Evolutionary conservation across 2,329 filamentous ascomycete genomes (phyloP).

Genomic region (Sporothrix dimorphospora): DNA sequence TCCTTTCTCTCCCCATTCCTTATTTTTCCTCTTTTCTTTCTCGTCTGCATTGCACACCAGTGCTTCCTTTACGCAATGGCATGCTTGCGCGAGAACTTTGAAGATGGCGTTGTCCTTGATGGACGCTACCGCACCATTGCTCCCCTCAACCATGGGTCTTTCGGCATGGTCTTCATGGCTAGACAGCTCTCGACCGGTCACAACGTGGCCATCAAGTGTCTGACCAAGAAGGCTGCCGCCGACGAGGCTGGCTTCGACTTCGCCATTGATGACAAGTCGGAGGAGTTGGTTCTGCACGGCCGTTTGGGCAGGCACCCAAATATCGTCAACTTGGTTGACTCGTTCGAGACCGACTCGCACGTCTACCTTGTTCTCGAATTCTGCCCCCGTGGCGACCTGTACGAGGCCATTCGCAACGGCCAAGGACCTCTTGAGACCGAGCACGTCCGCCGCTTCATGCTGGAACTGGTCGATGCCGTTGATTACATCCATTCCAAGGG

Average conservation of each 20-base stretch:
- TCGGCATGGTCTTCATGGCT: constrained; percentile 97
- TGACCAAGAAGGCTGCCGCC: constrained; percentile 77
- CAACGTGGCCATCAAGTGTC: constrained; percentile 91
- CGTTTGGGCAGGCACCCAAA: constrained; percentile 80
- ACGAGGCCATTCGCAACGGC: constrained; percentile 91
- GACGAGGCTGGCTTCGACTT: constrained; percentile 65
- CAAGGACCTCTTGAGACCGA: constrained; percentile 91
- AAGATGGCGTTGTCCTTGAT: constrained; percentile 76
- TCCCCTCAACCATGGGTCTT: constrained; percentile 97
- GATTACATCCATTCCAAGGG: constrained; percentile 89
- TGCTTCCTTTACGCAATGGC: constrained; percentile 59
- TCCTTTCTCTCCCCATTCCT: not conserved
- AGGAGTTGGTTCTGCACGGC: constrained; percentile 79
- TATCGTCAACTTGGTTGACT: constrained; percentile 88
- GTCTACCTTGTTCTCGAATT: constrained; percentile 93
- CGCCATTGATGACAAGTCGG: constrained; percentile 78
- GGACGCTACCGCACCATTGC: constrained; percentile 90
- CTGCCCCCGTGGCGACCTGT: constrained; percentile 92
- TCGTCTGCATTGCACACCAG: not conserved
- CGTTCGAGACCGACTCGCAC: constrained; percentile 90
- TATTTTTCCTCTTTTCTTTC: not conserved
- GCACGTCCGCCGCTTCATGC: constrained; percentile 96
- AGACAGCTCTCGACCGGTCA: constrained; percentile 76
- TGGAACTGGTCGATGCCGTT: constrained; percentile 87
- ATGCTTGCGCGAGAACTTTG: constrained; percentile 83